phyloP scores from a whole-genome alignment of 2,329 filamentous ascomycete species.

The Sarocladium strictum region DNA sequence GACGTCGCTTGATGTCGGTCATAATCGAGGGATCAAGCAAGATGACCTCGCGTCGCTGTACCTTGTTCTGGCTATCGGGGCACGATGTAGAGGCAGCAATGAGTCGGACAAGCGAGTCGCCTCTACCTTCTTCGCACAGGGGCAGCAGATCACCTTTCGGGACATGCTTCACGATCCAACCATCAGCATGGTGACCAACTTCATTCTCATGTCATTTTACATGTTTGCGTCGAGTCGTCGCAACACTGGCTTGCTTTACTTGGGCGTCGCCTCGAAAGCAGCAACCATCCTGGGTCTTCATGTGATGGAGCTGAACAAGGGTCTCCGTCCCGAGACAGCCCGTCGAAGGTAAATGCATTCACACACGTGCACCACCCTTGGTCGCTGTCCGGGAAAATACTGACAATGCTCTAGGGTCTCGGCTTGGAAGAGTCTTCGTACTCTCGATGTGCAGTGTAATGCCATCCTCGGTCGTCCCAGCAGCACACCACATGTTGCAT shows the following conservation, averaged over 20 bases:
- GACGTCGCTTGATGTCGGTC: neutral
- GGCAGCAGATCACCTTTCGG: conserved; percentile 3
- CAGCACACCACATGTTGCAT: conserved; percentile 2
- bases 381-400: too few relatives aligned
- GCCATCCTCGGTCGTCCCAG: conserved; percentile 3
- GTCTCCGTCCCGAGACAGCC: conserved; percentile 3
- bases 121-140: neutral
- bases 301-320: conserved; percentile 7
- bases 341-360: neutral
- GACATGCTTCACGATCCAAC: conserved; percentile 8
- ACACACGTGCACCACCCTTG: too few relatives aligned
- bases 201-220: conserved; percentile 4
- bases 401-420: neutral
- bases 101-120: conserved; percentile 4
- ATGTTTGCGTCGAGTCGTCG: conserved; percentile 5
- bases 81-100: neutral
- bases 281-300: conserved; percentile 3
- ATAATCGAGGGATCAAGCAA: neutral
- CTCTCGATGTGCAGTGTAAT: conserved; percentile 6
- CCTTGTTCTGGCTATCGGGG: neutral
- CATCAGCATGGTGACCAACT: conserved; percentile 4
- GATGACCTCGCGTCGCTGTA: conserved; percentile 2
- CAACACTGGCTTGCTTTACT: neutral
- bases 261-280: conserved; percentile 3
- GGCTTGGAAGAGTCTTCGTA: conserved; percentile 6